Percentiles rank a stretch among this genome's conserved stretches.
Conservation (phyloP, 768 basidiomycete species). For the Tulasnella sp. region DNA sequence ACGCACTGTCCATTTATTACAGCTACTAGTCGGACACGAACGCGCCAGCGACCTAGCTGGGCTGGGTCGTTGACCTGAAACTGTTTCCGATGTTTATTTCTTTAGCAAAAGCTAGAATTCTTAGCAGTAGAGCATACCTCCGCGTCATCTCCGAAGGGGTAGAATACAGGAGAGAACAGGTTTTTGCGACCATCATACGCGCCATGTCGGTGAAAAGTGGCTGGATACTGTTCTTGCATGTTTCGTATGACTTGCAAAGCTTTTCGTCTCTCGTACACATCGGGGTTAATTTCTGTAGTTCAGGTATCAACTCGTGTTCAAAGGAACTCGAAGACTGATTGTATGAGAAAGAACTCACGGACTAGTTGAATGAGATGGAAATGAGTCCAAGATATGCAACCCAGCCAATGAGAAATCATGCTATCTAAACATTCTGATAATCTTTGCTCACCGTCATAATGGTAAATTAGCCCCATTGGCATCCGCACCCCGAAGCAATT, state of each 20-base stretch:
- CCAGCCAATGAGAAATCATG: not conserved
- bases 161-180: not conserved
- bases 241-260: slow-evolving; percentile 30
- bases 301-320: not conserved
- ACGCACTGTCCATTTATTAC: not conserved
- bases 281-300: slow-evolving; percentile 50
- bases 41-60: slow-evolving; percentile 37
- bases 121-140: slow-evolving; percentile 30
- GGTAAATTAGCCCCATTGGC: not conserved
- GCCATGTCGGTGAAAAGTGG: not conserved
- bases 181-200: not conserved
- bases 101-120: no score
- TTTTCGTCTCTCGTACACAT: slow-evolving; percentile 49
- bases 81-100: not conserved
- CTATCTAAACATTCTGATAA: no score
- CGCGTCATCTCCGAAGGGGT: slow-evolving; percentile 17
- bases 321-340: not conserved
- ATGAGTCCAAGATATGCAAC: not conserved
- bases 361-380: not conserved
- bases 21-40: slow-evolving; percentile 25
- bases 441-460: not conserved
- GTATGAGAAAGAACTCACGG: not conserved
- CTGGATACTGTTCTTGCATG: not conserved
- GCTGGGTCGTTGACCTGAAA: slow-evolving; percentile 32
- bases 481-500: not conserved